Evolutionary conservation across 139 green algal genomes (phyloP).

Genomic region (Coccomyxa sp.): DNA sequence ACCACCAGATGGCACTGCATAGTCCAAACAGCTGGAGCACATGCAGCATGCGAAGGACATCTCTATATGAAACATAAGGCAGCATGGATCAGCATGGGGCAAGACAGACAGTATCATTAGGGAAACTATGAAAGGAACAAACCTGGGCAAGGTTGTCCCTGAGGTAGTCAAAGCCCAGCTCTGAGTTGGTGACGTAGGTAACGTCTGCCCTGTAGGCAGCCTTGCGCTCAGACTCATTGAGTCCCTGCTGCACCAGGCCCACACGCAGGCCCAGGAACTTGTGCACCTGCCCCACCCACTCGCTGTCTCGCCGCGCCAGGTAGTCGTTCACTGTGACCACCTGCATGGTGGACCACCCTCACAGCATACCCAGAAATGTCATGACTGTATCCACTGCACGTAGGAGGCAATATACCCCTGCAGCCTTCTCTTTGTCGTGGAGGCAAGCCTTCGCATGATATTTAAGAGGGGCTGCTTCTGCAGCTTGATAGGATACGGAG

Average conservation of each 20-base stretch:
- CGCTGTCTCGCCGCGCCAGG: constrained; percentile 88
- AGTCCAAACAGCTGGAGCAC: no score
- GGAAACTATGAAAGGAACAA: not conserved
- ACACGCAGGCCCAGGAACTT: constrained; percentile 91
- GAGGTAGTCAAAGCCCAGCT: constrained; percentile 99
- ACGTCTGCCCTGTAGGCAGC: constrained; percentile 85
- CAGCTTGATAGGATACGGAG: no score
- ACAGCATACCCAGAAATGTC: not conserved
- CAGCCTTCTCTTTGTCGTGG: no score
- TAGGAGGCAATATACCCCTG: no score
- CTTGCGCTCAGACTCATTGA: constrained; percentile 57
- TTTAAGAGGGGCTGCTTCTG: no score
- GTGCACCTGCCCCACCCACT: constrained; percentile 97
- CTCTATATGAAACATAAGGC: no score
- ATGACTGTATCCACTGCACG: not conserved
- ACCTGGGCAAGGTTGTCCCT: constrained; percentile 90
- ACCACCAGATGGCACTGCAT: no score
- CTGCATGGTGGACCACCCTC: constrained; percentile 41
- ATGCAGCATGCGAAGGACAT: no score
- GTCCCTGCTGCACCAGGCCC: constrained; percentile 73
- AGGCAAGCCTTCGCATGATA: not conserved
- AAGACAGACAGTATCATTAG: no score
- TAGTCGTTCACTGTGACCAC: constrained; percentile 99
- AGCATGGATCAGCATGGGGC: no score
- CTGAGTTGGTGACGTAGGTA: constrained; percentile 97